Evolutionary conservation across 2,329 filamentous ascomycete species (phyloP), one percentile per base, ranked within the genome.

Genomic region (Trichoderma asperellum): DNA sequence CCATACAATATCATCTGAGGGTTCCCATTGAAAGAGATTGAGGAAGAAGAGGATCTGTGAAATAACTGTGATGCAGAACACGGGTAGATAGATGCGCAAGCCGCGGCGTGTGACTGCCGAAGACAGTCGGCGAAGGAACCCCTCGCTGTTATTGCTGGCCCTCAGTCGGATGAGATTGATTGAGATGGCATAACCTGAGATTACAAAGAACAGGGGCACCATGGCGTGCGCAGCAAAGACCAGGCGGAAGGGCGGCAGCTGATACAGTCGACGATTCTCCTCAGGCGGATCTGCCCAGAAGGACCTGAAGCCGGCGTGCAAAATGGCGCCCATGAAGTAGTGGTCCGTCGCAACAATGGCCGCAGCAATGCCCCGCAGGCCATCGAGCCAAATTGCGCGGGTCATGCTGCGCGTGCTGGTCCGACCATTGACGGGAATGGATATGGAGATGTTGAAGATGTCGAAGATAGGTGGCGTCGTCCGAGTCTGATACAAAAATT

Each of bases 151-250:
- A 16, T n/a, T 66, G 27, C 14, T 12, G 35, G 63, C 14, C 27
- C 53, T 58, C n/a, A 58, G 27, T 34, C 63, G 24, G 52, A 66
- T 66, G 63, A 66, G 37, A 24, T 58, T 66, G 29, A 66, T 58
- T 24, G 63, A 66, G 63, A 66, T 66, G 37, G 53, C 63, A 11
- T 66, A 66, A 14, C 63, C 63, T 2, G 63, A 66, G 29, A 66
- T 58, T 27, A 66, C 63, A 49, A 66, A 66, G 63, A 66, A 66
- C 29, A 66, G 58, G 8, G 63, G 63, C 63, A 66, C 63, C 63
- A 66, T 66, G 5, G 63, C 63, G 21, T 66, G 63, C 37, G 63
- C 63, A 18, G 63, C 63, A 27, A 66, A 66, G 37, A 66, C 6
- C 12, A 66, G n/a, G 2, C 53, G 52, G 10, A 66, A 58, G 37